These are phyloP conservation scores for Geotrichum fermentans DNA, from an alignment of 1,139 yeast genomes.

Conservation along the genomic window DNA sequence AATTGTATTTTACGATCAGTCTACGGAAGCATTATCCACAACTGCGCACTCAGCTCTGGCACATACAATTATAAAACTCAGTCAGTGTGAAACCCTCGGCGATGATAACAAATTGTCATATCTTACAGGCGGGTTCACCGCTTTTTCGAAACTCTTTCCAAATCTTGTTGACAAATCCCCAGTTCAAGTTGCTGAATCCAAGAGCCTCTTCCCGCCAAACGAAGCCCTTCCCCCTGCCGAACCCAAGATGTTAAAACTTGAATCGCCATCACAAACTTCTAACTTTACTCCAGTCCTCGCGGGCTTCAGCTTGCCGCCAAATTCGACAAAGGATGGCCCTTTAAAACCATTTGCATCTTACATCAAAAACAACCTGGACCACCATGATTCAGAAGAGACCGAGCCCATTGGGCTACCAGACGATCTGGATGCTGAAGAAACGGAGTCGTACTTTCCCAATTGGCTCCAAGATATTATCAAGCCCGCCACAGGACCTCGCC, in stretches of 20 bases:
- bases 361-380: constrained; percentile 18
- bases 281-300: constrained; percentile 25
- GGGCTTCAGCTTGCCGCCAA: constrained; percentile 28
- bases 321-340: constrained; percentile 10
- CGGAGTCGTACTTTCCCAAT: constrained; percentile 30
- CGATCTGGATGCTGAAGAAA: constrained; percentile 5
- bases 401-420: constrained; percentile 21
- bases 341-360: constrained; percentile 13
- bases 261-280: background rate
- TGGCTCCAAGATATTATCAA: constrained; percentile 36
- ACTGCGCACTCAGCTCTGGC: constrained; percentile 31
- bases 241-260: too few species aligned
- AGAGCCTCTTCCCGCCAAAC: background rate
- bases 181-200: background rate
- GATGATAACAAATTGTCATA: constrained; percentile 27
- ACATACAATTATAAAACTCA: constrained; percentile 47
- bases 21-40: constrained; percentile 36
- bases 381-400: constrained; percentile 21
- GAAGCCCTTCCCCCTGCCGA: background rate
- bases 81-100: constrained; percentile 32
- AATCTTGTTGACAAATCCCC: constrained; percentile 24
- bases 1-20: constrained; percentile 52
- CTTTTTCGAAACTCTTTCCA: constrained; percentile 33
- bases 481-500: constrained; percentile 31
- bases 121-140: constrained; percentile 37